Conservation (phyloP, 441 rosid genomes). For the Theobroma grandiflorum region DNA sequence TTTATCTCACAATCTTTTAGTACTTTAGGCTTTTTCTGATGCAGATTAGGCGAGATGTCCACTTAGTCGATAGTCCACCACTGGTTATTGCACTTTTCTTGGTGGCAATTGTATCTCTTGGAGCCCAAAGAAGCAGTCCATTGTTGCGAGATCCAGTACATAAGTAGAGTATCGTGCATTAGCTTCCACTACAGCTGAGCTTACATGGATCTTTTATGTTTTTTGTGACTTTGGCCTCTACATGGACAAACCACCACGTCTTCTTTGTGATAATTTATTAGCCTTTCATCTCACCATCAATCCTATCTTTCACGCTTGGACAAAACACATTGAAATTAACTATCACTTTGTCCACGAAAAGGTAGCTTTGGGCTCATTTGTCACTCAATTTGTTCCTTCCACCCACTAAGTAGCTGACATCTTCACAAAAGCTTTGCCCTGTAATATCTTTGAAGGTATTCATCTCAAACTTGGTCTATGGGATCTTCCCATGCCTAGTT, state of each 20-base stretch:
- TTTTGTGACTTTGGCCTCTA: background rate
- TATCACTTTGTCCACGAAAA: background rate
- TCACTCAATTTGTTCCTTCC: too few species aligned
- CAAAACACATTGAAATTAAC: background rate
- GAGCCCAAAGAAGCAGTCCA: too few species aligned
- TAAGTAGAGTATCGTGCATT: background rate
- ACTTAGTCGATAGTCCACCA: too few species aligned
- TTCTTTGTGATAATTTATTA: conserved; percentile 3
- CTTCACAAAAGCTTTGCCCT: background rate
- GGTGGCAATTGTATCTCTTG: too few species aligned
- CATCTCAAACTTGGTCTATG: background rate
- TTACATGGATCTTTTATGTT: background rate
- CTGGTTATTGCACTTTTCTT: too few species aligned
- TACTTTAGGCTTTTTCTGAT: too few species aligned
- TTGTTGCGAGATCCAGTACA: background rate
- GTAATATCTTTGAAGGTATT: background rate
- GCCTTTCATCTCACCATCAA: conserved; percentile 14
- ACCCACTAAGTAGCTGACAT: background rate
- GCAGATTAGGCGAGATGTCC: too few species aligned
- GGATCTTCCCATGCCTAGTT: background rate
- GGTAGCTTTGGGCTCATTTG: too few species aligned
- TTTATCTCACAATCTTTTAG: too few species aligned
- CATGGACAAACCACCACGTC: background rate
- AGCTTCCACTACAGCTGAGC: background rate
- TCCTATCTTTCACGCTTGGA: background rate